Conservation (phyloP, 257 asterid species). For the Linderniella brevidens region DNA sequence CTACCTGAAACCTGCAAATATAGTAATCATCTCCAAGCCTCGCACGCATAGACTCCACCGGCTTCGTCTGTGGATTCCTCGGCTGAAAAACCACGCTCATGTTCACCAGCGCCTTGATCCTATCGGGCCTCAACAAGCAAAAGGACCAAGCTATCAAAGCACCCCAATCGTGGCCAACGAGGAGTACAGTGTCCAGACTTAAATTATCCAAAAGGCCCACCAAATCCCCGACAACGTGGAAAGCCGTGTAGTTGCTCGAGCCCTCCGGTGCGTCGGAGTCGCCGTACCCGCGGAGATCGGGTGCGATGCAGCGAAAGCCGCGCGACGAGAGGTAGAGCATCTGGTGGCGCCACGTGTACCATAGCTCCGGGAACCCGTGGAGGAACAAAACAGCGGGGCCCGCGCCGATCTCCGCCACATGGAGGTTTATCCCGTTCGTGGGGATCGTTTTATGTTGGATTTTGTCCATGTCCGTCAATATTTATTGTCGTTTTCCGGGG, state of each 20-base stretch:
- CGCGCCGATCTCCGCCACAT: no score
- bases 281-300: slow-evolving; percentile 20
- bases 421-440: no score
- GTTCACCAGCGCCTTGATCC: slow-evolving; percentile 17
- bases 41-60: slow-evolving; percentile 3
- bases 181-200: no score
- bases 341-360: slow-evolving; percentile 71
- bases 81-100: slow-evolving; percentile 12
- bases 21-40: slow-evolving; percentile 13
- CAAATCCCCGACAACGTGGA: slow-evolving; percentile 17
- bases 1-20: slow-evolving; percentile 19
- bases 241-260: slow-evolving; percentile 7
- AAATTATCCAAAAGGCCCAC: slow-evolving; percentile 15
- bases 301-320: slow-evolving; percentile 19
- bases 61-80: slow-evolving; percentile 5
- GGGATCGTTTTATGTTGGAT: no score
- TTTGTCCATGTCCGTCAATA: no score
- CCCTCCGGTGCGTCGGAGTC: slow-evolving; percentile 10
- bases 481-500: no score
- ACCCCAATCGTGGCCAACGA: slow-evolving; percentile 11
- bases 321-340: slow-evolving; percentile 11
- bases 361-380: slow-evolving; percentile 83
- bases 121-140: slow-evolving; percentile 17
- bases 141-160: slow-evolving; percentile 15
- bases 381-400: slow-evolving; percentile 63